phyloP scores from a whole-genome alignment of 2,329 filamentous ascomycete species.

The Neonectria magnoliae region DNA sequence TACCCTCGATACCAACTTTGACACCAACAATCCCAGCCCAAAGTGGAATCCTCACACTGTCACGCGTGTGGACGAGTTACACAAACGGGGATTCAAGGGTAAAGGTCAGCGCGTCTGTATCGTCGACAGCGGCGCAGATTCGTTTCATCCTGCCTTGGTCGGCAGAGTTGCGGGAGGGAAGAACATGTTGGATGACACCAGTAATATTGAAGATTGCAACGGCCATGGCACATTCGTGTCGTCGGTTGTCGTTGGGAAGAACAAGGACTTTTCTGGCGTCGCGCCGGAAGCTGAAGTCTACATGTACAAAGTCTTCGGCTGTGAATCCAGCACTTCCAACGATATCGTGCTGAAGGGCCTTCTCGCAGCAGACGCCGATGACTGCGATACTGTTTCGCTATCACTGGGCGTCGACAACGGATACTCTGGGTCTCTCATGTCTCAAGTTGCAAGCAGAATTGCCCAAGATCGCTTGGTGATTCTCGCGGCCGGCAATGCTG shows the following conservation, averaged over 20 bases:
- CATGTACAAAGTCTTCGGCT: slow-evolving; percentile 43
- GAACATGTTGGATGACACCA: slow-evolving; percentile 30
- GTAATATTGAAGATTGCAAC: slow-evolving; percentile 27
- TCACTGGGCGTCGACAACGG: slow-evolving; percentile 24
- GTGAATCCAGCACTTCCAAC: slow-evolving; percentile 24
- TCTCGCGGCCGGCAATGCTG: slow-evolving; percentile 27
- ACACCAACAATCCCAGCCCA: slow-evolving; percentile 5
- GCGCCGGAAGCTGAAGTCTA: slow-evolving; percentile 35
- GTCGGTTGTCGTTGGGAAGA: slow-evolving; percentile 22
- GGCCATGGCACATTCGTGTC: slow-evolving; percentile 36
- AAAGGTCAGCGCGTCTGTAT: slow-evolving; percentile 33
- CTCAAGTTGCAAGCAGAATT: slow-evolving; percentile 16
- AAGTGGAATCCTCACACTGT: slow-evolving; percentile 33
- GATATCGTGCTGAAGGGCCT: slow-evolving; percentile 38
- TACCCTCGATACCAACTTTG: slow-evolving; percentile 17
- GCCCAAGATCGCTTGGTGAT: slow-evolving; percentile 23
- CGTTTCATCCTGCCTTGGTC: slow-evolving; percentile 24
- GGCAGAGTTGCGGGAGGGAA: slow-evolving; percentile 31
- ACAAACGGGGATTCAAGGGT: slow-evolving; percentile 31
- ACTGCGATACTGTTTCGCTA: slow-evolving; percentile 35
- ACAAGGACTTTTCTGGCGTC: slow-evolving; percentile 30
- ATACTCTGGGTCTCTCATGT: slow-evolving; percentile 22
- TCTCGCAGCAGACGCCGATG: slow-evolving; percentile 34
- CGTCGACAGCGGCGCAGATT: slow-evolving; percentile 34
- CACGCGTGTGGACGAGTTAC: slow-evolving; percentile 30